These are phyloP conservation scores for Castanea sativa DNA, from an alignment of 306 rosid species.

Conservation along the genomic window DNA sequence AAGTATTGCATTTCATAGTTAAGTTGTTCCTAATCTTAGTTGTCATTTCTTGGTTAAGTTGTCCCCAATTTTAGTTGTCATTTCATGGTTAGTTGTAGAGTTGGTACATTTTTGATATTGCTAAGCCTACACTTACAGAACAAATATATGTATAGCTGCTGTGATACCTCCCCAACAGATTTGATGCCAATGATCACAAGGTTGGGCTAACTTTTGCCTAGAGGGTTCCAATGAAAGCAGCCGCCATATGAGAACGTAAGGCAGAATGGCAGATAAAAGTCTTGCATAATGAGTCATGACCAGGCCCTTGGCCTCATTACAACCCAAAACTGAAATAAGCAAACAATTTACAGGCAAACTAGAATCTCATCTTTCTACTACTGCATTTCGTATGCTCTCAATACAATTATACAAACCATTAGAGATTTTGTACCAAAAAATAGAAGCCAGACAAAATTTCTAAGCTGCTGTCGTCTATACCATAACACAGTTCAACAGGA, in stretches of 20 bases:
- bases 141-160: no score
- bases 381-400: background rate
- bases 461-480: constrained; percentile 28
- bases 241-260: background rate
- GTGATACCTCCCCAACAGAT: no score
- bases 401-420: constrained; percentile 3
- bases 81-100: no score
- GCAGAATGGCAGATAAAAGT: background rate
- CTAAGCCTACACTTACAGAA: no score
- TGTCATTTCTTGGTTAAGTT: no score
- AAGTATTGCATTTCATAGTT: no score
- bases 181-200: no score
- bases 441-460: constrained; percentile 31
- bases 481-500: constrained; percentile 30
- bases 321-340: background rate
- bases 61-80: no score
- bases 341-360: background rate
- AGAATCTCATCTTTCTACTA: background rate
- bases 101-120: no score
- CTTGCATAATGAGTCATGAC: background rate
- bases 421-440: background rate
- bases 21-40: no score
- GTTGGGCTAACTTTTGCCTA: background rate
- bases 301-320: background rate
- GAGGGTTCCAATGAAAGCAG: background rate